Evolutionary conservation across 2,329 filamentous ascomycete species (phyloP).

Genomic region (Emmonsiellopsis sp.): DNA sequence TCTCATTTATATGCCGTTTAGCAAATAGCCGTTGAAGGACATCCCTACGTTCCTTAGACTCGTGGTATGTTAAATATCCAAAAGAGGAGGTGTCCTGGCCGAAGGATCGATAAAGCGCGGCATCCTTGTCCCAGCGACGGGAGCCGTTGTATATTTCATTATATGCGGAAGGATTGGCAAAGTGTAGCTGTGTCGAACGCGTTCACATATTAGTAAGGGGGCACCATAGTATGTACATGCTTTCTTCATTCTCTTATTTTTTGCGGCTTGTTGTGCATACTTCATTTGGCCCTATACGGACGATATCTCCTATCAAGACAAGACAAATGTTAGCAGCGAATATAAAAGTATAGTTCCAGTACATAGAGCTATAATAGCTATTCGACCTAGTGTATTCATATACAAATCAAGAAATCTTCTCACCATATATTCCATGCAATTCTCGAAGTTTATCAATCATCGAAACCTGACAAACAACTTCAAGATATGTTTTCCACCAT

Average conservation of each 20-base stretch:
- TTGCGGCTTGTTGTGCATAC: slow-evolving; percentile 5
- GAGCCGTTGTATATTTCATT: slow-evolving; percentile 14
- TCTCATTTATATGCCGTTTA: slow-evolving; percentile 10
- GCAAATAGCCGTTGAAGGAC: slow-evolving; percentile 13
- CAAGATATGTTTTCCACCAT: slow-evolving; percentile 21
- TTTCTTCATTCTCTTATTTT: background rate
- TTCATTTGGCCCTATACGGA: slow-evolving; percentile 16
- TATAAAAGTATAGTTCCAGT: background rate
- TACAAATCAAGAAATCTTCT: background rate
- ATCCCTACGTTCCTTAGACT: slow-evolving; percentile 16
- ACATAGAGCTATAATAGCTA: background rate
- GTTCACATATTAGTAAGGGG: background rate
- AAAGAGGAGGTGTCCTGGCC: slow-evolving; percentile 15
- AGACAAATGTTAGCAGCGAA: background rate
- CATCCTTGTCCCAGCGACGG: slow-evolving; percentile 16
- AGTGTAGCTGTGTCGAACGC: slow-evolving; percentile 13
- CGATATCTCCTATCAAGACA: slow-evolving; percentile 11
- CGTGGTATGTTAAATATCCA: slow-evolving; percentile 11
- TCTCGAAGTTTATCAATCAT: slow-evolving; percentile 10
- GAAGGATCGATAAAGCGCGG: slow-evolving; percentile 15
- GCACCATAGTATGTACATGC: background rate
- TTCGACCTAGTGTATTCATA: background rate
- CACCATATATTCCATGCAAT: slow-evolving; percentile 13
- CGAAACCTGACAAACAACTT: slow-evolving; percentile 12
- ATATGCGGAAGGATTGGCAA: slow-evolving; percentile 12